phyloP scores from a whole-genome alignment of 345 rosid genomes.

The Arabidopsis suecica region DNA sequence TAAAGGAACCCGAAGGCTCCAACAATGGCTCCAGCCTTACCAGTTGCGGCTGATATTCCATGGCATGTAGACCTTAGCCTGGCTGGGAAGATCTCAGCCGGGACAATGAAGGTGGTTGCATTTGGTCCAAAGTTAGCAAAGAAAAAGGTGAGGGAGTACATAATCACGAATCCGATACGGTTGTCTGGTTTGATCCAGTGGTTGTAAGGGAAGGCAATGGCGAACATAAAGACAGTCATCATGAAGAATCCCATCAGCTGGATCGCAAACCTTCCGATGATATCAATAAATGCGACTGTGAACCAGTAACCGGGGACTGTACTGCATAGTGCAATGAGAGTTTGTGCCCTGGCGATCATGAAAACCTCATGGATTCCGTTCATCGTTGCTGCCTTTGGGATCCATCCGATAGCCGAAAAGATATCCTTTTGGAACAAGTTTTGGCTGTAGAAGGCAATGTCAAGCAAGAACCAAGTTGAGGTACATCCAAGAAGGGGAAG shows the following conservation, averaged over 20 bases:
- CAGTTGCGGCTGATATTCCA: slow-evolving; percentile 72
- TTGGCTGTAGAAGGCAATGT: slow-evolving; percentile 68
- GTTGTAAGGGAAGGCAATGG: slow-evolving; percentile 67
- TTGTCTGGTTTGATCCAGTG: slow-evolving; percentile 61
- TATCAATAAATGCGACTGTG: slow-evolving; percentile 62
- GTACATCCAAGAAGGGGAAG: slow-evolving; percentile 42
- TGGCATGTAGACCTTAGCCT: slow-evolving; percentile 76
- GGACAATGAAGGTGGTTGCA: slow-evolving; percentile 71
- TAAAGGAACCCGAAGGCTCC: slow-evolving; percentile 76
- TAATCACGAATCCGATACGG: slow-evolving; percentile 59
- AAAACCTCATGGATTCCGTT: slow-evolving; percentile 62
- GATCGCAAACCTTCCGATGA: slow-evolving; percentile 61
- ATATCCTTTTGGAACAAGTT: slow-evolving; percentile 73
- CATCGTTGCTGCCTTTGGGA: slow-evolving; percentile 64
- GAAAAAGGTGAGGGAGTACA: slow-evolving; percentile 73
- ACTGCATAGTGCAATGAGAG: slow-evolving; percentile 67
- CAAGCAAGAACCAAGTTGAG: slow-evolving; percentile 48
- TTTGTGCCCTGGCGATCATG: slow-evolving; percentile 65
- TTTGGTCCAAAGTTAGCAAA: slow-evolving; percentile 80
- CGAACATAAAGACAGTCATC: slow-evolving; percentile 79
- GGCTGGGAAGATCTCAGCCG: slow-evolving; percentile 73
- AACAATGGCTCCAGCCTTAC: slow-evolving; percentile 70
- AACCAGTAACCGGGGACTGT: slow-evolving; percentile 80
- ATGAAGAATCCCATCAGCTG: slow-evolving; percentile 76
- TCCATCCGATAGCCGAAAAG: slow-evolving; percentile 69